Percentiles rank a stretch among this genome's conserved stretches.
Evolutionary conservation across 2,329 filamentous ascomycete species (phyloP).

Genomic region (Trichoderma pleuroti): DNA sequence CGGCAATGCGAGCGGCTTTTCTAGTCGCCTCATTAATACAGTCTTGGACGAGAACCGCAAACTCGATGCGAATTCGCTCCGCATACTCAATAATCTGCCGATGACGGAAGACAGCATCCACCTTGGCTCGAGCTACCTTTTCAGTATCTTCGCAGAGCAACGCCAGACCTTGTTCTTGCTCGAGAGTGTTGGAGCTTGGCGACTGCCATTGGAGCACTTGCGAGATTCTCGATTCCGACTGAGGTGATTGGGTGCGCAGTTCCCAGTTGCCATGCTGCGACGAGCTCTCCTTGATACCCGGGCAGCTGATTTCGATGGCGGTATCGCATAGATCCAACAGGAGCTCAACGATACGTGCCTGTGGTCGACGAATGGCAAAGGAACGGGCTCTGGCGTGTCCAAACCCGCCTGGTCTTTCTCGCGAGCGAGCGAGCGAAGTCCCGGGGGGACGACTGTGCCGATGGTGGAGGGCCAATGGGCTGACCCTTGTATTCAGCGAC

Average conservation of each 20-base stretch:
- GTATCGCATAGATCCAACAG: slow-evolving; percentile 95
- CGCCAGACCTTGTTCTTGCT: slow-evolving; percentile 88
- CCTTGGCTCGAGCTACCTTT: slow-evolving; percentile 77
- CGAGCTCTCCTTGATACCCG: slow-evolving; percentile 81
- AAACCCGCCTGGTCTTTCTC: slow-evolving; percentile 70
- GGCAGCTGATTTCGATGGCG: slow-evolving; percentile 88
- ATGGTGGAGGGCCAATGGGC: slow-evolving; percentile 73
- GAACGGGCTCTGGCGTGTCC: slow-evolving; percentile 80
- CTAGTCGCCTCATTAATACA: slow-evolving; percentile 89
- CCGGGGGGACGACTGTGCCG: slow-evolving; percentile 70
- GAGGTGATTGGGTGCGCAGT: slow-evolving; percentile 87
- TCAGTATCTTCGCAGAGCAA: slow-evolving; percentile 88
- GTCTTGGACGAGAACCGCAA: slow-evolving; percentile 87
- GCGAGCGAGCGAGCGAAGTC: slow-evolving; percentile 67
- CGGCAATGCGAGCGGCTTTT: slow-evolving; percentile 84
- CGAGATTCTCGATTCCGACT: slow-evolving; percentile 90
- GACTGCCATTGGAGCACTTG: slow-evolving; percentile 97
- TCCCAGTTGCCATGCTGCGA: slow-evolving; percentile 63
- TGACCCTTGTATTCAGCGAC: slow-evolving; percentile 83
- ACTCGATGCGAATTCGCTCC: slow-evolving; percentile 91
- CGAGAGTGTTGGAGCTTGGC: slow-evolving; percentile 82
- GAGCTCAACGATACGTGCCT: slow-evolving; percentile 90
- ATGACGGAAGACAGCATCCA: slow-evolving; percentile 89
- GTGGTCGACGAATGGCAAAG: slow-evolving; percentile 84
- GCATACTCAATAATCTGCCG: slow-evolving; percentile 92